Conservation (phyloP, 495 filamentous ascomycete species). For the Aspergillus incahuasiensis region DNA sequence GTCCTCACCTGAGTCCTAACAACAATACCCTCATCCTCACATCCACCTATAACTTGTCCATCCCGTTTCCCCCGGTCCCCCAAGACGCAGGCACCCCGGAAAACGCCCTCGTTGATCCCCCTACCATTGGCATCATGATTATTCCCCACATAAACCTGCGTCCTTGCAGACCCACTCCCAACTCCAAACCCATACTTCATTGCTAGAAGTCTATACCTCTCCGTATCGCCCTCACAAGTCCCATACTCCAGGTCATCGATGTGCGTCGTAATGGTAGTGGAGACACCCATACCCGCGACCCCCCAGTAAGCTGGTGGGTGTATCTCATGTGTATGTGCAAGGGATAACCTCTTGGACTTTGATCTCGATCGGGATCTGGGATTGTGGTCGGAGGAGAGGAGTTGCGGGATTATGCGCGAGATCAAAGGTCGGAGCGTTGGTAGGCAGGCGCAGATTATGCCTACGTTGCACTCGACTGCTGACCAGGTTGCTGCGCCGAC, state of each 20-base stretch:
- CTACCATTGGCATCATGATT: too few relatives aligned
- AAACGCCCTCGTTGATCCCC: not conserved
- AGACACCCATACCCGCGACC: slow-evolving; percentile 16
- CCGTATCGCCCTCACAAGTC: slow-evolving; percentile 19
- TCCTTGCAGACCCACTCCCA: not conserved
- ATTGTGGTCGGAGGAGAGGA: slow-evolving; percentile 27
- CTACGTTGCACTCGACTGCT: slow-evolving; percentile 80
- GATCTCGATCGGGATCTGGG: not conserved
- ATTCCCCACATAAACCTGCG: not conserved
- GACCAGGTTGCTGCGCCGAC: slow-evolving; percentile 67
- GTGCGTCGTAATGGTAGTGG: slow-evolving; percentile 26
- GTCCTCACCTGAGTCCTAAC: not conserved
- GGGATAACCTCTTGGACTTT: slow-evolving; percentile 14
- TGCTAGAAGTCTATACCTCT: slow-evolving; percentile 18
- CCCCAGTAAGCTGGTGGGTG: slow-evolving; percentile 27
- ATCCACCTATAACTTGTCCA: not conserved
- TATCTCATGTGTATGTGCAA: not conserved
- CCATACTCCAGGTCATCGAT: slow-evolving; percentile 34
- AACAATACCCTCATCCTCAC: not conserved
- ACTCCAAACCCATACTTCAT: slow-evolving; percentile 17
- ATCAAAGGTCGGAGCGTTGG: slow-evolving; percentile 82
- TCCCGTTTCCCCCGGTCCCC: not conserved
- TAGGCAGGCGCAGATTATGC: slow-evolving; percentile 86
- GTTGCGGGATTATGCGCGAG: slow-evolving; percentile 30
- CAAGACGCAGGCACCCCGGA: too few relatives aligned